A percentile compares a stretch with the other conserved stretches of the same genome.
These are phyloP conservation scores for Colletotrichum theobromicola DNA, from an alignment of 2,329 filamentous ascomycete genomes.

Conservation along the genomic window DNA sequence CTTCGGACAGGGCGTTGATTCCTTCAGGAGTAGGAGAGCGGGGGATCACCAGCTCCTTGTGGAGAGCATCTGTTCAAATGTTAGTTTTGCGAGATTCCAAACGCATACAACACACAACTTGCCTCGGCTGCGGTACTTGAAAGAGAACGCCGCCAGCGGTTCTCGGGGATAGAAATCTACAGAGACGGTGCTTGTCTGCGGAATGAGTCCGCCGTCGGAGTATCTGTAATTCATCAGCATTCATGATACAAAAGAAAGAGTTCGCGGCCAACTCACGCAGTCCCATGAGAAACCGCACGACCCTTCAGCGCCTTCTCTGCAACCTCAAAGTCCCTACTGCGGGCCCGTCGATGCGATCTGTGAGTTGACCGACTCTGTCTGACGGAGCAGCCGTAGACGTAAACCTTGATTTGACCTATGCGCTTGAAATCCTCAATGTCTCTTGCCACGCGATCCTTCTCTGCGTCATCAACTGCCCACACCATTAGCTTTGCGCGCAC, in stretches of 20 bases:
- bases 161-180: conserved; percentile 8
- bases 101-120: not conserved
- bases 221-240: not conserved
- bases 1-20: conserved; percentile 8
- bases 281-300: conserved; percentile 23
- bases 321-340: not conserved
- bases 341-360: not conserved
- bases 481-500: not conserved
- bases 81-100: not conserved
- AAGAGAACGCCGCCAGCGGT: conserved; percentile 22
- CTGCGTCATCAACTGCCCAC: conserved; percentile 14
- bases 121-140: conserved; percentile 29
- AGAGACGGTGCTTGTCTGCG: not conserved
- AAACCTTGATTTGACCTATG: conserved; percentile 25
- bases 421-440: conserved; percentile 8
- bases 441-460: not conserved
- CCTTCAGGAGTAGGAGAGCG: conserved; percentile 19
- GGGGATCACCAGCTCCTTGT: conserved; percentile 23
- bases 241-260: not conserved
- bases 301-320: conserved; percentile 23
- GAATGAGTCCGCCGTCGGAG: not conserved
- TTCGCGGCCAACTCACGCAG: conserved; percentile 18
- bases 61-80: conserved; percentile 22
- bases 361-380: not conserved
- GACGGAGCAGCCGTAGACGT: conserved; percentile 5